These are phyloP conservation scores for Potentilla sterilis DNA, from an alignment of 306 rosid species.

Conservation along the genomic window DNA sequence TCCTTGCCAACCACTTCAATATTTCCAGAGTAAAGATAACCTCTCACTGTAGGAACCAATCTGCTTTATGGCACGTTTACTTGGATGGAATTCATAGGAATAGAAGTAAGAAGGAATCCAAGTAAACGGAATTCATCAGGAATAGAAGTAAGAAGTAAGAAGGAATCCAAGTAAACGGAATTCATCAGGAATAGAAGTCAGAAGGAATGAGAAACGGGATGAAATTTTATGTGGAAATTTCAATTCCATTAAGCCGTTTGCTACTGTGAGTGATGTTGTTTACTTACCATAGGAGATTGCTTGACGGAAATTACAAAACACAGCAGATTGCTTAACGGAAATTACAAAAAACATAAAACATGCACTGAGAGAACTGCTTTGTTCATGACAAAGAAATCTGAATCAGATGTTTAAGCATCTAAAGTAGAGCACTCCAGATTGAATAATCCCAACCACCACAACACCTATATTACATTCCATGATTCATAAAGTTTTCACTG, in stretches of 20 bases:
- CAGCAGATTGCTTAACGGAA: slow-evolving; percentile 4
- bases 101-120: no score
- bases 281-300: not conserved
- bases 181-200: no score
- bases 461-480: slow-evolving; percentile 57
- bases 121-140: no score
- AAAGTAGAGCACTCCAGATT: slow-evolving; percentile 41
- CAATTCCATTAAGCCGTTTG: no score
- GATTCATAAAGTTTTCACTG: slow-evolving; percentile 34
- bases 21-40: not conserved
- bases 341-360: slow-evolving; percentile 25
- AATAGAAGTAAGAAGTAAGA: no score
- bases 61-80: no score
- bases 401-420: slow-evolving; percentile 52
- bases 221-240: no score
- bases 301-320: not conserved
- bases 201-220: no score
- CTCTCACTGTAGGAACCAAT: not conserved
- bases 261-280: no score
- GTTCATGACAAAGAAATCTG: slow-evolving; percentile 40
- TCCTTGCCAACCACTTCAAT: not conserved
- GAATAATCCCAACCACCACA: slow-evolving; percentile 56
- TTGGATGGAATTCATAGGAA: no score
- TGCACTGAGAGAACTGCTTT: slow-evolving; percentile 31
- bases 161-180: no score